Evolutionary conservation across 1,284 basidiomycete species (phyloP), one percentile per base, ranked within the genome.

Genomic region (Hymenochaete sp.): DNA sequence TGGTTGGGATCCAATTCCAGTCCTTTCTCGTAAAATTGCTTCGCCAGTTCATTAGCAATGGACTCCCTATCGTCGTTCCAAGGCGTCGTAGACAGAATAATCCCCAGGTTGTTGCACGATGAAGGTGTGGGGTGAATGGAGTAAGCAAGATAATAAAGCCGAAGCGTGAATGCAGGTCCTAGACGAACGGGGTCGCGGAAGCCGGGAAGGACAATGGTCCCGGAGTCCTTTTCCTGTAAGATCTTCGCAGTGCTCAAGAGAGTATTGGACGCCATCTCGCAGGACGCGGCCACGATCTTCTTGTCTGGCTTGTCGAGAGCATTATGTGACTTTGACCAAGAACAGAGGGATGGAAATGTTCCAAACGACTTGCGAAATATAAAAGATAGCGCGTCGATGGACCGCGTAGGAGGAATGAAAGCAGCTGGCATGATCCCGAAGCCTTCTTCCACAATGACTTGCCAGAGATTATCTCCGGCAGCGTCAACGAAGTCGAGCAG

Each of bases 31-130:
- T 80, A 80, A 56, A 72, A 80, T 25, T 67, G 56, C 42, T 68
- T 62, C 0, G 78, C 78, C n/a, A 80, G 62, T 14, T 60, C 56
- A 7, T 59, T 57, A 2, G 63, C 62, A 18, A 56, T 8, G 59
- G 44, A 8, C 53, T 37, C 39, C 56, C 53, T 11, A 50, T 60
- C 13, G 24, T 43, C 39, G 14, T 26, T 29, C 46, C 46, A 48
- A 14, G 59, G 51, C 31, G 76, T 60, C 1, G 67, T 65, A 2
- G 76, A 73, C 3, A 80, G 58, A 21, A 79, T 59, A 48, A 80
- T 77, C 18, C 78, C 77, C 16, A 79, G 64, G 49, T 80, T 79
- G 56, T 81, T 80, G 61, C 70, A 72, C 3, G 71, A 73, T 38
- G 73, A 73, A 2, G 78, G 69, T 3, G 71, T 69, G 1, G 75